A percentile compares a stretch with the other conserved stretches of the same genome.
Conservation (phyloP, 768 basidiomycete species). For the Boletus eberwhitei region DNA sequence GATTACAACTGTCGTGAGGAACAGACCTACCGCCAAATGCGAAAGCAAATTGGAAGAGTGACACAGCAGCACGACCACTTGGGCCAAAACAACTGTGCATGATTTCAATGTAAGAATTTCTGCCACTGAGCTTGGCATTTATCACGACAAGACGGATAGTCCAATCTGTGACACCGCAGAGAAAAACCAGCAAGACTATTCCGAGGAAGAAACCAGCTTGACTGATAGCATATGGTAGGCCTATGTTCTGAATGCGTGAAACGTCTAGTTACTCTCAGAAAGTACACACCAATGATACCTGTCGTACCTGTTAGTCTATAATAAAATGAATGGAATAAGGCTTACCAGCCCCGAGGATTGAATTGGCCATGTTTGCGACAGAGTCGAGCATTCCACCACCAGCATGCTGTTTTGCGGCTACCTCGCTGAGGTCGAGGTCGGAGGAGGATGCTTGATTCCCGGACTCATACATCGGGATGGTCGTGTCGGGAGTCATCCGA, state of each 20-base stretch:
- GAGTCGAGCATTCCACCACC: constrained; percentile 79
- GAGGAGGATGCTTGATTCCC: constrained; percentile 31
- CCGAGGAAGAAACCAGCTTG: constrained; percentile 95
- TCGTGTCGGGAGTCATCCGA: constrained; percentile 55
- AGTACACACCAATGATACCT: constrained; percentile 70
- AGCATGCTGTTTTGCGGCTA: constrained; percentile 60
- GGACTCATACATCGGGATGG: constrained; percentile 43
- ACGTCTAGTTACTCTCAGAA: background rate
- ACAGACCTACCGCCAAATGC: constrained; percentile 81
- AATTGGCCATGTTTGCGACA: constrained; percentile 93
- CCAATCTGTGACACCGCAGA: constrained; percentile 93
- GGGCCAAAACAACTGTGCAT: constrained; percentile 92
- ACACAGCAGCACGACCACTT: constrained; percentile 89
- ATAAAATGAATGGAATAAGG: background rate
- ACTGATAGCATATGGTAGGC: constrained; percentile 89
- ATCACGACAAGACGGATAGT: constrained; percentile 94
- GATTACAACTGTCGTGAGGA: background rate
- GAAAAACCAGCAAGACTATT: constrained; percentile 69
- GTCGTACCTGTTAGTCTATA: constrained; percentile 18
- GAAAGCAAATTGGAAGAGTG: constrained; percentile 96
- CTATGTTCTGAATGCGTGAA: constrained; percentile 36
- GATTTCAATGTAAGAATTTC: constrained; percentile 88
- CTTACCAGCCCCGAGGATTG: constrained; percentile 88
- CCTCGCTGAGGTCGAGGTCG: constrained; percentile 59
- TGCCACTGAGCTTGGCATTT: constrained; percentile 93